Evolutionary conservation across 768 basidiomycete species (phyloP).

Genomic region (Gyrodon lividus): DNA sequence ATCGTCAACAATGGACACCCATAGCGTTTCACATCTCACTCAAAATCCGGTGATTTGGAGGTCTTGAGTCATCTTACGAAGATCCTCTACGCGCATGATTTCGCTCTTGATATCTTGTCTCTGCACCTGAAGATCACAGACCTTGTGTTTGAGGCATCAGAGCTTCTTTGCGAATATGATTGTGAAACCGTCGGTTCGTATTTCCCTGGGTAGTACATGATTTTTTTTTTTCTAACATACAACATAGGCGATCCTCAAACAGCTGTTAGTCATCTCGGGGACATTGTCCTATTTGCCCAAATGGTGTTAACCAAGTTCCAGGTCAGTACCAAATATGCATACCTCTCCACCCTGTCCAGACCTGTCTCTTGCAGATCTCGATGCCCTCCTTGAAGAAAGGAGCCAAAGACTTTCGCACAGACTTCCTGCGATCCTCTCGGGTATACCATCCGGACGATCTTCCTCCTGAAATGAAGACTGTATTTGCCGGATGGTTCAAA

Average conservation of each 20-base stretch:
- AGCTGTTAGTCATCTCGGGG: slow-evolving; percentile 73
- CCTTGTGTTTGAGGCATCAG: slow-evolving; percentile 60
- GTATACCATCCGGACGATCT: slow-evolving; percentile 42
- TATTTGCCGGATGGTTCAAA: slow-evolving; percentile 66
- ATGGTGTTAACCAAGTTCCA: slow-evolving; percentile 63
- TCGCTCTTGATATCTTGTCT: slow-evolving; percentile 64
- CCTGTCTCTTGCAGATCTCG: slow-evolving; percentile 44
- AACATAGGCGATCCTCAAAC: slow-evolving; percentile 77
- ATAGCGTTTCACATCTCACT: slow-evolving; percentile 59
- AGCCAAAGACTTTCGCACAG: slow-evolving; percentile 44
- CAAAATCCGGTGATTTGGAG: slow-evolving; percentile 61
- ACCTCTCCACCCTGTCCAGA: neutral
- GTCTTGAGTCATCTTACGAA: slow-evolving; percentile 69
- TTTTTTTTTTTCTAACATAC: neutral
- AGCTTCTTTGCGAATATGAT: slow-evolving; percentile 69
- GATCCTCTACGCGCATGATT: slow-evolving; percentile 56
- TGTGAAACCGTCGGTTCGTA: slow-evolving; percentile 76
- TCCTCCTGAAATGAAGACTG: slow-evolving; percentile 40
- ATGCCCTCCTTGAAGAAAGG: slow-evolving; percentile 46
- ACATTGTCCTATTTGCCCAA: slow-evolving; percentile 76
- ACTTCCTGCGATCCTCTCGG: slow-evolving; percentile 51
- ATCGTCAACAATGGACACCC: neutral
- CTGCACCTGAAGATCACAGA: slow-evolving; percentile 65
- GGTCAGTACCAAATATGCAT: slow-evolving; percentile 34
- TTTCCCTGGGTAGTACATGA: neutral